Percentiles rank a stretch among this genome's conserved stretches.
Conservation (phyloP, 441 rosid genomes). For the Populus hybrid region DNA sequence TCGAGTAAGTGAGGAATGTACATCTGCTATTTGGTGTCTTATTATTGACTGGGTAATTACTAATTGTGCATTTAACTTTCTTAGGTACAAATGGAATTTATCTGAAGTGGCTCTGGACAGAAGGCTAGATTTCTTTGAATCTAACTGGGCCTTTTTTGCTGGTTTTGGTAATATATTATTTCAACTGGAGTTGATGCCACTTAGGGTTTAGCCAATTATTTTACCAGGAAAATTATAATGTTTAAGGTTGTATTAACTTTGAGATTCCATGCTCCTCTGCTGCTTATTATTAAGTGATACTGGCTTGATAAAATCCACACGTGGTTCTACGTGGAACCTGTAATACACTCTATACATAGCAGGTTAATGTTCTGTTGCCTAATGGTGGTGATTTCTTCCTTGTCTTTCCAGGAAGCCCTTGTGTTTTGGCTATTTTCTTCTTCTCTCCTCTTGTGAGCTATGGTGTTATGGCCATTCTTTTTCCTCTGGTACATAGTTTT, state of each 20-base stretch:
- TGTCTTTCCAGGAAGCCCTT: slow-evolving; percentile 81
- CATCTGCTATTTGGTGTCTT: slow-evolving; percentile 11
- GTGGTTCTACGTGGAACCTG: neutral
- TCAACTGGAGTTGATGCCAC: slow-evolving; percentile 7
- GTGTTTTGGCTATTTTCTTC: slow-evolving; percentile 85
- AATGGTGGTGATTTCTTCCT: slow-evolving; percentile 6
- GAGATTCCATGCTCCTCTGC: neutral
- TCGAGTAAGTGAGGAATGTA: slow-evolving; percentile 63
- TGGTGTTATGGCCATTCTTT: slow-evolving; percentile 88
- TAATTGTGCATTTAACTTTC: slow-evolving; percentile 19
- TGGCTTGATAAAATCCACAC: neutral
- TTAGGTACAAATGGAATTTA: slow-evolving; percentile 95
- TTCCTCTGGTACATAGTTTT: slow-evolving; percentile 64
- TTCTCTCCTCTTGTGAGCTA: slow-evolving; percentile 93
- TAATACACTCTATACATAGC: neutral
- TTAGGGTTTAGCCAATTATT: neutral
- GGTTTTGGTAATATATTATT: slow-evolving; percentile 75
- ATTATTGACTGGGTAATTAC: slow-evolving; percentile 10
- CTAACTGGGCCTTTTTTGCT: slow-evolving; percentile 95
- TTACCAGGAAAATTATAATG: neutral
- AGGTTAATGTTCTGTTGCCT: neutral
- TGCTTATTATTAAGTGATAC: neutral
- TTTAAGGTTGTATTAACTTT: neutral
- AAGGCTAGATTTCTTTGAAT: slow-evolving; percentile 83
- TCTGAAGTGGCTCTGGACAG: slow-evolving; percentile 61